Percentiles rank a stretch among this genome's conserved stretches.
Evolutionary conservation across 257 asterid species (phyloP).

Genomic region (Galeopsis tetrahit): DNA sequence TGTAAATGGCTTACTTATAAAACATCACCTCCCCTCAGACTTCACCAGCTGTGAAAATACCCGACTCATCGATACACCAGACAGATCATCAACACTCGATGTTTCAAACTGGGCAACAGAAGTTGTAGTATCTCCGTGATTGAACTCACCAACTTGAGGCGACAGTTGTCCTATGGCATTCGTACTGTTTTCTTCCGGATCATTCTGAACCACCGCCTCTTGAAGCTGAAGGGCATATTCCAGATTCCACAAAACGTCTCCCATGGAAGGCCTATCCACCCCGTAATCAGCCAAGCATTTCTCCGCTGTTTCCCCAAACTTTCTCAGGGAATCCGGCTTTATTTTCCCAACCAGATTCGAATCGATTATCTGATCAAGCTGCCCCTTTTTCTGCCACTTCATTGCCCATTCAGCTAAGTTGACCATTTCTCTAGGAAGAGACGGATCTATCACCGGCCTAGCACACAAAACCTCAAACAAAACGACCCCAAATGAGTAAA

Average conservation of each 20-base stretch:
- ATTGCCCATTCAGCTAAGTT: constrained; percentile 71
- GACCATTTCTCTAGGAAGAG: constrained; percentile 60
- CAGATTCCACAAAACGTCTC: constrained; percentile 62
- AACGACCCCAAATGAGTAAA: constrained; percentile 69
- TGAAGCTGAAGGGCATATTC: constrained; percentile 71
- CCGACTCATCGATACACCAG: constrained; percentile 67
- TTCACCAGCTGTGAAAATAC: constrained; percentile 75
- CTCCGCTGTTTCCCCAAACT: constrained; percentile 68
- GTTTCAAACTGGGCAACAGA: constrained; percentile 45
- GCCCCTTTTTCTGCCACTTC: constrained; percentile 70
- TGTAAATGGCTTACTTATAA: neutral
- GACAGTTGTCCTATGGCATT: constrained; percentile 55
- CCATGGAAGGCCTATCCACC: constrained; percentile 67
- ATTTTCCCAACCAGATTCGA: constrained; percentile 45
- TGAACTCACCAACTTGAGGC: constrained; percentile 48
- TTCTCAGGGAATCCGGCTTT: constrained; percentile 56
- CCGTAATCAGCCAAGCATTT: constrained; percentile 68
- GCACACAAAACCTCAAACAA: constrained; percentile 67
- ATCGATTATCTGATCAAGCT: constrained; percentile 57
- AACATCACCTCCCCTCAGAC: constrained; percentile 64
- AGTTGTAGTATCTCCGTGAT: constrained; percentile 30
- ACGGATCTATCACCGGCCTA: constrained; percentile 58
- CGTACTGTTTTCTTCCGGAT: constrained; percentile 69
- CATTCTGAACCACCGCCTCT: constrained; percentile 51
- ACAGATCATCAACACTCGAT: constrained; percentile 56